Conservation (phyloP, 805 yeast genomes). For the Isabelozyma gotoi region DNA sequence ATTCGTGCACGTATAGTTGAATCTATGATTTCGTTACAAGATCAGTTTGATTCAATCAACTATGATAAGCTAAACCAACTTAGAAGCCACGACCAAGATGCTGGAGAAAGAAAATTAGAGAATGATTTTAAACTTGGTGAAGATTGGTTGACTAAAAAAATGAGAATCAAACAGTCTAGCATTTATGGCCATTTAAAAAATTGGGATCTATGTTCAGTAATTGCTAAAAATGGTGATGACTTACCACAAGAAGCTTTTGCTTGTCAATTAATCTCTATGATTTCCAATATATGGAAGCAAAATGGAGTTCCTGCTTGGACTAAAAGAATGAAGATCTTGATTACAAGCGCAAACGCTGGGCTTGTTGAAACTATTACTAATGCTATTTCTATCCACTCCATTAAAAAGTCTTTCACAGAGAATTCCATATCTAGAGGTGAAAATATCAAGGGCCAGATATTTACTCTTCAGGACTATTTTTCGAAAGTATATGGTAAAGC, state of each 20-base stretch:
- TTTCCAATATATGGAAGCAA: conserved; percentile 79
- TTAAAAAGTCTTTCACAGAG: conserved; percentile 87
- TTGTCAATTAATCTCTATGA: conserved; percentile 85
- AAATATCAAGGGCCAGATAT: conserved; percentile 67
- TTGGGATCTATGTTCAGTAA: conserved; percentile 95
- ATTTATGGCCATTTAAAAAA: conserved; percentile 81
- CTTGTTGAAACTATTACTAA: conserved; percentile 94
- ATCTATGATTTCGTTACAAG: conserved; percentile 38
- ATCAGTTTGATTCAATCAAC: conserved; percentile 38
- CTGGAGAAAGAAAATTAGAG: conserved; percentile 87
- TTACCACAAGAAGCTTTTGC: conserved; percentile 97
- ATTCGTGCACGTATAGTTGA: conserved; percentile 25
- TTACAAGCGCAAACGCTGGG: conserved; percentile 89
- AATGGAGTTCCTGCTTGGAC: conserved; percentile 81
- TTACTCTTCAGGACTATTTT: conserved; percentile 79
- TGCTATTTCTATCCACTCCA: conserved; percentile 90
- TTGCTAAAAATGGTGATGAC: conserved; percentile 95
- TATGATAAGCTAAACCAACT: conserved; percentile 52
- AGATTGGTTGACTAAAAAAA: conserved; percentile 85
- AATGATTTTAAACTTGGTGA: conserved; percentile 93
- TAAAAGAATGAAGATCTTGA: conserved; percentile 85
- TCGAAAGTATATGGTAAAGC: conserved; percentile 69
- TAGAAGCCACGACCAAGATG: conserved; percentile 55
- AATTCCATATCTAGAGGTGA: conserved; percentile 65
- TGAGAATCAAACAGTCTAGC: conserved; percentile 74